Conservation (phyloP, 352 stramenopile species). For the Globisporangium yorkense region DNA sequence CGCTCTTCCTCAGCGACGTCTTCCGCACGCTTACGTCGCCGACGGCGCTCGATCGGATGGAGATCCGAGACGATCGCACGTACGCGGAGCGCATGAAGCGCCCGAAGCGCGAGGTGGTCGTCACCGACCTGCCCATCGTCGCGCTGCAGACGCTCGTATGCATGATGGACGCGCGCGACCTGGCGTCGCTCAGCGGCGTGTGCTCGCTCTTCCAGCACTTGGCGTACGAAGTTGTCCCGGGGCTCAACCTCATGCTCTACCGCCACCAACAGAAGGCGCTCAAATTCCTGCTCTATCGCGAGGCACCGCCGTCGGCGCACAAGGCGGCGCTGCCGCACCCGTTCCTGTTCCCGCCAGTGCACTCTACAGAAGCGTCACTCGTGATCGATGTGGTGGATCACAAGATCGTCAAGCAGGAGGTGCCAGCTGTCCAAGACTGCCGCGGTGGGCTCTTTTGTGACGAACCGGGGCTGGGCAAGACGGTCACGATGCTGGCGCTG, state of each 20-base stretch:
- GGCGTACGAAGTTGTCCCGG: slow-evolving; percentile 77
- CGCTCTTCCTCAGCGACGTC: slow-evolving; percentile 55
- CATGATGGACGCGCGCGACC: slow-evolving; percentile 50
- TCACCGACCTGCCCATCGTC: slow-evolving; percentile 63
- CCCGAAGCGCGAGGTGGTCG: slow-evolving; percentile 22
- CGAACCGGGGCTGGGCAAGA: slow-evolving; percentile 81
- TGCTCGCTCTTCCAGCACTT: slow-evolving; percentile 78
- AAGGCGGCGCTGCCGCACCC: slow-evolving; percentile 28
- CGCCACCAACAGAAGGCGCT: slow-evolving; percentile 67
- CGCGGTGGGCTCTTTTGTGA: slow-evolving; percentile 80
- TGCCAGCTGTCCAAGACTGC: slow-evolving; percentile 25
- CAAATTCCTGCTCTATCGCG: slow-evolving; percentile 77
- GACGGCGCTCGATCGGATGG: slow-evolving; percentile 53
- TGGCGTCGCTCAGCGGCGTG: slow-evolving; percentile 51
- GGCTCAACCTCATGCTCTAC: slow-evolving; percentile 65
- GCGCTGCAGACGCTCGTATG: slow-evolving; percentile 53
- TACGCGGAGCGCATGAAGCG: slow-evolving; percentile 51
- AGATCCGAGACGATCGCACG: slow-evolving; percentile 56
- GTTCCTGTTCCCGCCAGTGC: slow-evolving; percentile 35
- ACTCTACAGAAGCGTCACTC: slow-evolving; percentile 9
- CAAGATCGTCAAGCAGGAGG: slow-evolving; percentile 19
- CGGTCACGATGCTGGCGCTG: slow-evolving; percentile 80
- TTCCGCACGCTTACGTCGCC: slow-evolving; percentile 62
- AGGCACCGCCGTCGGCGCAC: slow-evolving; percentile 23
- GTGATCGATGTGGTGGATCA: slow-evolving; percentile 58